Evolutionary conservation across 768 basidiomycete species (phyloP), one percentile per base, ranked within the genome.

Genomic region (Stropharia rugosoannulata): DNA sequence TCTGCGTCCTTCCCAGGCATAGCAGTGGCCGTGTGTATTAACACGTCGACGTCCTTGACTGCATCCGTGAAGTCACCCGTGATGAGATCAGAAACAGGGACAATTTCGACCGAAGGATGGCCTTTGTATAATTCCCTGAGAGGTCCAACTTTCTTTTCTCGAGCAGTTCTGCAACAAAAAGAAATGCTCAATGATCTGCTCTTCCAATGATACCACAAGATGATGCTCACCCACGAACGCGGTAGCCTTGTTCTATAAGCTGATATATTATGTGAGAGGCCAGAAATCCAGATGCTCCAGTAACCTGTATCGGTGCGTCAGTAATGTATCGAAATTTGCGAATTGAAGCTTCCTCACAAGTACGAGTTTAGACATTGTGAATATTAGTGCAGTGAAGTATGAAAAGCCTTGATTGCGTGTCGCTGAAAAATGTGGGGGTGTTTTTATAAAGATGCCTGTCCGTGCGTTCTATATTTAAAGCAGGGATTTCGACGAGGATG

Each of bases 1-100:
- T 57, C 60, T n/a, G 46, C 57, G 10, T 60, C 56, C 29, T 32
- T 32, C 6, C 62, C 68, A 4, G 64, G 52, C 22, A 71, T 58
- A 15, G 71, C 70, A 5, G 74, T 74, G 12, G 76, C 77, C 3
- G 69, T 67, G 58, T 80, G 78, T 11, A 71, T 68, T 51, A 84
- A 66, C 1, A 69, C 81, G 42, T 76, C 72, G 8, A 82, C 75
- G 2, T 75, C 80, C 59, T 75, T 70, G 54, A 82, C 70, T 2
- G 75, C 79, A 18, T 80, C 76, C 42, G 79, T 76, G 57, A 82
- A 82, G 13, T 66, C 40, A 25, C 62, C 69, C 18, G 59, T 53
- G 1, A 60, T 64, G 15, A 72, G 61, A 53, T 72, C 70, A 6
- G 61, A 29, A n/a, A 71, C 60, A 50, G 62, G 54, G 16, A 72